Conservation (phyloP, 257 asterid genomes). For the Lycium barbarum region DNA sequence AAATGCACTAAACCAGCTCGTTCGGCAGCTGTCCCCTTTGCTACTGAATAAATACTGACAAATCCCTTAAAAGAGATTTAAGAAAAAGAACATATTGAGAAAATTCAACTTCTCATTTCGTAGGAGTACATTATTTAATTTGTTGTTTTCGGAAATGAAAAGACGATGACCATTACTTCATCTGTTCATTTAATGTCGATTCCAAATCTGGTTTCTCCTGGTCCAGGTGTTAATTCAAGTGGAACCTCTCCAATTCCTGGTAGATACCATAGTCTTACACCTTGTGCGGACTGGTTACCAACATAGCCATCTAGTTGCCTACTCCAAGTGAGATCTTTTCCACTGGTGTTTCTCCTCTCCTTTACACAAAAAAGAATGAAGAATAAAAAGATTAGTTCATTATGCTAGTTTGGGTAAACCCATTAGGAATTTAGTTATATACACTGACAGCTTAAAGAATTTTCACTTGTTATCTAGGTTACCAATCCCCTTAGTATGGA, state of each 20-base stretch:
- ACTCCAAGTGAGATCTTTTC: conserved; percentile 42
- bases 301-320: conserved; percentile 41
- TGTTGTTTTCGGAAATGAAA: not conserved
- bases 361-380: not conserved
- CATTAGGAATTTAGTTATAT: not conserved
- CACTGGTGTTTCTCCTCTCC: conserved; percentile 37
- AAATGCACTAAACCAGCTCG: conserved; percentile 56
- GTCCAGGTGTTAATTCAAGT: conserved; percentile 42
- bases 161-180: conserved; percentile 45
- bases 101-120: not conserved
- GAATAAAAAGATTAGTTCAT: not conserved
- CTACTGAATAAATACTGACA: conserved; percentile 45
- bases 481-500: not conserved
- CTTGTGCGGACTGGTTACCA: conserved; percentile 39
- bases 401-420: not conserved
- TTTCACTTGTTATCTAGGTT: not conserved
- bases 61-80: conserved; percentile 43
- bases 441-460: not conserved
- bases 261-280: conserved; percentile 58
- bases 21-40: conserved; percentile 55
- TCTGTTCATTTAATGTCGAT: conserved; percentile 55
- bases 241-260: conserved; percentile 54
- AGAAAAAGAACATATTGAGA: not conserved
- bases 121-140: not conserved
- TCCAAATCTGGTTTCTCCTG: conserved; percentile 56